Conservation (phyloP, 2,329 filamentous ascomycete species). For the Conoideocrella luteorostrata region DNA sequence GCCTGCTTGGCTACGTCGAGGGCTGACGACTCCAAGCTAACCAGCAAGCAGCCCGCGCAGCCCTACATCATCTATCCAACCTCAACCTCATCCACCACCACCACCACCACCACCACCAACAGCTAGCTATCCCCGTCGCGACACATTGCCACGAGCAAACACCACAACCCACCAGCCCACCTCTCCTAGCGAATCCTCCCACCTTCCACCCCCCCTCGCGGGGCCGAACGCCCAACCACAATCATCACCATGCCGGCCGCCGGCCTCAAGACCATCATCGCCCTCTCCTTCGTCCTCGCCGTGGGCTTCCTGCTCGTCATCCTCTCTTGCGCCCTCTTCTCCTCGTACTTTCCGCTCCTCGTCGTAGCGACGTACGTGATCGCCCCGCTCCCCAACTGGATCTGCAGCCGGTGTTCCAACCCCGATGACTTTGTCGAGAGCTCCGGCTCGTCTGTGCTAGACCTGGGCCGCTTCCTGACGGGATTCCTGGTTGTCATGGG, state of each 20-base stretch:
- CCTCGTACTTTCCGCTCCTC: slow-evolving; percentile 89
- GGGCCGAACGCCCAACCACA: no score
- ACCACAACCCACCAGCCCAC: neutral
- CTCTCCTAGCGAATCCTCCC: neutral
- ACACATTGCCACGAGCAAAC: neutral
- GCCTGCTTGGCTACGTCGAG: no score
- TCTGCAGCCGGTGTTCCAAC: slow-evolving; percentile 80
- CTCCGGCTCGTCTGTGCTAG: slow-evolving; percentile 75
- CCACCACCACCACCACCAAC: neutral
- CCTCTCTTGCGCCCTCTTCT: slow-evolving; percentile 90
- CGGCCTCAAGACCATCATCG: slow-evolving; percentile 98
- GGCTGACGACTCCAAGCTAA: no score
- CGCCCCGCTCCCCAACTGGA: slow-evolving; percentile 93
- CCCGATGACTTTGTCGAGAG: slow-evolving; percentile 93
- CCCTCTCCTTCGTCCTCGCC: slow-evolving; percentile 95
- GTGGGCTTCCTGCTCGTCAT: slow-evolving; percentile 99
- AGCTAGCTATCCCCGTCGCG: neutral
- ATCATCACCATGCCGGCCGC: slow-evolving; percentile 62
- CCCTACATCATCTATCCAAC: no score
- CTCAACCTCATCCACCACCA: no score
- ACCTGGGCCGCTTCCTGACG: slow-evolving; percentile 89
- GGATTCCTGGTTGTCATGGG: slow-evolving; percentile 97
- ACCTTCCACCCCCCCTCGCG: slow-evolving; percentile 7
- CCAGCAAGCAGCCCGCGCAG: no score
- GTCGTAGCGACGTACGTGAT: slow-evolving; percentile 94